A percentile compares a stretch with the other conserved stretches of the same genome.
These are phyloP conservation scores for Fusarium continuum DNA, from an alignment of 2,329 filamentous ascomycete genomes.

Conservation along the genomic window DNA sequence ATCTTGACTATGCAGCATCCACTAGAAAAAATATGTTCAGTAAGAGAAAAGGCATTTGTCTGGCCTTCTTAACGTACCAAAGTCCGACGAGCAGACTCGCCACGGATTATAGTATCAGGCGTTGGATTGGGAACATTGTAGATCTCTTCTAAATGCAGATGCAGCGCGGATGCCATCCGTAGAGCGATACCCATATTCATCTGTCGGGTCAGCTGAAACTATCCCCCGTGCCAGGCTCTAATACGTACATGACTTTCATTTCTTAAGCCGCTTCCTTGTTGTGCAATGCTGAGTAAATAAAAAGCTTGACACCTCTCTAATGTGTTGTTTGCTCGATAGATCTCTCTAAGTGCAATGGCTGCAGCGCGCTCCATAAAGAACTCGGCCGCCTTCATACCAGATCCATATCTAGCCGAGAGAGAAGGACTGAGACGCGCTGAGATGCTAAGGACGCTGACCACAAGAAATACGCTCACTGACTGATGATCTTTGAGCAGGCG, in stretches of 20 bases:
- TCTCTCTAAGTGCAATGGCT: slow-evolving; percentile 57
- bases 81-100: slow-evolving; percentile 66
- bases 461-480: slow-evolving; percentile 63
- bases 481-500: slow-evolving; percentile 57
- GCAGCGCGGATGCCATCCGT: slow-evolving; percentile 64
- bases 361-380: slow-evolving; percentile 63
- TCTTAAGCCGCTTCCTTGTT: slow-evolving; percentile 64
- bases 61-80: slow-evolving; percentile 52
- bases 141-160: slow-evolving; percentile 64
- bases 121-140: slow-evolving; percentile 56
- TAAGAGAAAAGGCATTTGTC: background rate
- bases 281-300: slow-evolving; percentile 66
- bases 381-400: slow-evolving; percentile 61
- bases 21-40: slow-evolving; percentile 48
- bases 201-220: slow-evolving; percentile 42
- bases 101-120: slow-evolving; percentile 56
- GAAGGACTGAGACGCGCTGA: slow-evolving; percentile 64
- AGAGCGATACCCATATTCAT: slow-evolving; percentile 66
- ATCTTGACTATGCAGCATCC: slow-evolving; percentile 69
- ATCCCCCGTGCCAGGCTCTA: background rate
- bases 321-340: slow-evolving; percentile 58
- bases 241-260: slow-evolving; percentile 63
- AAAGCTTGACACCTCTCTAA: slow-evolving; percentile 67
- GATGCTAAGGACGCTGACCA: slow-evolving; percentile 65
- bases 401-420: slow-evolving; percentile 59